phyloP scores from a whole-genome alignment of 129 eudicot genomes.

The Helianthus annuus region HanXRQr2.0-SUNRISE NC_035436.2:55844079-55844578 shows the following conservation, averaged over 20 bases:
- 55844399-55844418: conserved; percentile 63
- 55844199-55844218: conserved; percentile 7
- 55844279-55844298: background rate
- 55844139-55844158: conserved; percentile 92
- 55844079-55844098: conserved; percentile 53
- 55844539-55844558: conserved; percentile 16
- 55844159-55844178: conserved; percentile 88
- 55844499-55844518: conserved; percentile 27
- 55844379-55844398: background rate
- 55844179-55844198: conserved; percentile 59
- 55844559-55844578: background rate
- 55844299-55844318: background rate
- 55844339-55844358: background rate
- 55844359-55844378: background rate
- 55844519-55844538: conserved; percentile 9
- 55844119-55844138: conserved; percentile 64
- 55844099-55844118: conserved; percentile 65
- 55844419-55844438: conserved; percentile 55
- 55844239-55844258: conserved; percentile 2
- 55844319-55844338: background rate
- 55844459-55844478: conserved; percentile 71
- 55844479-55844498: conserved; percentile 72
- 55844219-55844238: conserved; percentile 6
- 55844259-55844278: conserved; percentile 7
- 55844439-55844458: conserved; percentile 54